Base-by-base conservation (phyloP, 352 stramenopile genomes). In the Peronospora destructor region DNA sequence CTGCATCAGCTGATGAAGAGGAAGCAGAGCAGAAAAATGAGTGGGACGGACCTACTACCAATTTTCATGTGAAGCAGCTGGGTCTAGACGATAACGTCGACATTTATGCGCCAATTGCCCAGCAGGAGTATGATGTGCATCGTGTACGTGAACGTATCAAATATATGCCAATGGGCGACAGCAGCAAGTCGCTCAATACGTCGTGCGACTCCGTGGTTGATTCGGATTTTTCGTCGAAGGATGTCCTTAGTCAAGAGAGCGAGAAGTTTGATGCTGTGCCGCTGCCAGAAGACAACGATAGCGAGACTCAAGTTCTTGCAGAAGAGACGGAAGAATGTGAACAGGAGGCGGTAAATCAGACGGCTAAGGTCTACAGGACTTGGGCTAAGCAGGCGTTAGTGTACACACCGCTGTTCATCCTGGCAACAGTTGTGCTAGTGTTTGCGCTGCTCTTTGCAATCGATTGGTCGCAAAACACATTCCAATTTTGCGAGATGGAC, bases 21-120 rank as follows among this genome's bases (percentile, higher is more conserved):
- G 13, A 35, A 7, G 34, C 33, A 8, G 33, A 63, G 34, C 44
- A 68, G n/a, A 52, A 53, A 9, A 59, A 12, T 32, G 55, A 76
- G 6, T 81, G 67, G 69, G 64, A 67, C 10, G 65, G 70, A 40
- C 76, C 80, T 7, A 71, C 64, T 14, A 87, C 80, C 13, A 86
- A 84, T 54, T 91, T 86, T 56, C 80, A 91, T 46, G 52, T 87
- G 9, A 88, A 88, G 60, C 76, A 88, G 35, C 39, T 91, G n/a
- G 76, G 80, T 13, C 59, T 88, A 25, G 61, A 82, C 37, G 65
- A 88, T 33, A 85, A 86, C 59, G 71, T 91, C 49, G 80, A 91
- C 53, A 91, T 91, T 33, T 91, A 91, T 41, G 75, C 75, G 4
- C 73, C 80, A 1, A 36, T 84, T 13, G 61, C 75, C 6, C 71